Percentiles rank a stretch among this genome's conserved stretches.
These are phyloP conservation scores for Carex cristatella DNA, from an alignment of 176 grass and related monocot species.

Conservation along the genomic window DNA sequence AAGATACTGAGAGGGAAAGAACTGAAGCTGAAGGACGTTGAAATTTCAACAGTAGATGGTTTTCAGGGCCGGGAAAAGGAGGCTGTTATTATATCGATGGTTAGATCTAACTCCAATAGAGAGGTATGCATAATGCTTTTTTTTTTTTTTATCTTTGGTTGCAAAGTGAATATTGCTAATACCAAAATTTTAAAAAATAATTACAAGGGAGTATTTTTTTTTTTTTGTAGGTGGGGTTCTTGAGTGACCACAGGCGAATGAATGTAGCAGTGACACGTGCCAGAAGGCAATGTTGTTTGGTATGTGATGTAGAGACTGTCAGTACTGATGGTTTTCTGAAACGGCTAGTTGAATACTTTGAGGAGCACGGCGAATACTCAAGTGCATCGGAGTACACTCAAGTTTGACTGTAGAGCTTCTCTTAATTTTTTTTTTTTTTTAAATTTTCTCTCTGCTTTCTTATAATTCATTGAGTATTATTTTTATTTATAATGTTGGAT, in stretches of 20 bases:
- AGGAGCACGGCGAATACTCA: conserved; percentile 71
- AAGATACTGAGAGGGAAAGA: conserved; percentile 85
- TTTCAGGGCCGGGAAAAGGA: conserved; percentile 97
- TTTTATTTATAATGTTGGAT: neutral
- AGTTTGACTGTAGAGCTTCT: neutral
- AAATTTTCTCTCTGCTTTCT: neutral
- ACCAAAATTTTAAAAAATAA: neutral
- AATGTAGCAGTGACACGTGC: conserved; percentile 93
- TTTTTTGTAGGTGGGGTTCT: conserved; percentile 64
- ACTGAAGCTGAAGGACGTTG: conserved; percentile 67
- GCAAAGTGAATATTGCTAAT: conserved; percentile 1
- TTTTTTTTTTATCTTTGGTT: neutral
- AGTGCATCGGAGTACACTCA: conserved; percentile 69
- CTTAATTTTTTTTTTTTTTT: neutral
- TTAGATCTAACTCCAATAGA: conserved; percentile 83
- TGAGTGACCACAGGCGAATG: conserved; percentile 90
- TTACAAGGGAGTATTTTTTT: neutral
- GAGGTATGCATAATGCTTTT: conserved; percentile 48
- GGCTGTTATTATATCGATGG: conserved; percentile 94
- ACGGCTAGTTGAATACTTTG: conserved; percentile 84
- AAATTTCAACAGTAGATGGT: conserved; percentile 96
- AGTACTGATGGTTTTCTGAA: conserved; percentile 70
- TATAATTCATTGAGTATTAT: neutral
- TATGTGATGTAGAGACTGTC: conserved; percentile 80
- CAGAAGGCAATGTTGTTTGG: conserved; percentile 82